Percentiles rank a stretch among this genome's conserved stretches.
Conservation (phyloP, 352 stramenopile genomes). For the Globisporangium lucens region DNA sequence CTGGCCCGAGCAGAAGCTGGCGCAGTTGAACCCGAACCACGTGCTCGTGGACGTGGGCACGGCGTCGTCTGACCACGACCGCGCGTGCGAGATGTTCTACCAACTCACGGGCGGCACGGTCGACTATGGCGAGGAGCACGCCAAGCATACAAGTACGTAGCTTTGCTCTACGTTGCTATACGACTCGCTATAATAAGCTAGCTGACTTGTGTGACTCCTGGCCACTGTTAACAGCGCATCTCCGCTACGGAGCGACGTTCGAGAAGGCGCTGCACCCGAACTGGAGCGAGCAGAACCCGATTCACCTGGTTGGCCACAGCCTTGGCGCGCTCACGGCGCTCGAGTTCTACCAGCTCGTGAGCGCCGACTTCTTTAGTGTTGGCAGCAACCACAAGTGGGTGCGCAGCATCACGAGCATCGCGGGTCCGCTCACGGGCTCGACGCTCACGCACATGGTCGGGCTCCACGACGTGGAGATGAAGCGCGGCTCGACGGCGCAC, state of each 20-base stretch:
- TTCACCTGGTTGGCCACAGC: conserved; percentile 64
- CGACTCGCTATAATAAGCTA: background rate
- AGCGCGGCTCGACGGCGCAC: conserved; percentile 25
- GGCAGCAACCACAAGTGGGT: conserved; percentile 57
- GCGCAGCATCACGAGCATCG: conserved; percentile 56
- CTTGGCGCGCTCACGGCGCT: conserved; percentile 63
- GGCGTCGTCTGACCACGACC: conserved; percentile 66
- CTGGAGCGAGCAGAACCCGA: conserved; percentile 48
- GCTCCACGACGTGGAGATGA: conserved; percentile 30
- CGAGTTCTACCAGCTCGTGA: conserved; percentile 70
- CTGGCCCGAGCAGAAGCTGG: conserved; percentile 50
- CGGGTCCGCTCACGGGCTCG: conserved; percentile 50
- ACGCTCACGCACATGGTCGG: conserved; percentile 51
- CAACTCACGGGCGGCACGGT: conserved; percentile 53
- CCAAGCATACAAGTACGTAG: conserved; percentile 9
- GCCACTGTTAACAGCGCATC: conserved; percentile 14
- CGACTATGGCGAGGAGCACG: conserved; percentile 60
- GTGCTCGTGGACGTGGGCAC: conserved; percentile 55
- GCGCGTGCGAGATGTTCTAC: conserved; percentile 65
- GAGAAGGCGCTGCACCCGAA: conserved; percentile 25
- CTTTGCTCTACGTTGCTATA: background rate
- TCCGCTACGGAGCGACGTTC: conserved; percentile 49
- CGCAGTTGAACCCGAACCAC: conserved; percentile 50
- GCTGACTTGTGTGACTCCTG: background rate
- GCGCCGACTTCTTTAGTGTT: conserved; percentile 50